A percentile compares a stretch with the other conserved stretches of the same genome.
Conservation (phyloP, 129 eudicot species). For the Rutidosis leptorrhynchoides region DNA sequence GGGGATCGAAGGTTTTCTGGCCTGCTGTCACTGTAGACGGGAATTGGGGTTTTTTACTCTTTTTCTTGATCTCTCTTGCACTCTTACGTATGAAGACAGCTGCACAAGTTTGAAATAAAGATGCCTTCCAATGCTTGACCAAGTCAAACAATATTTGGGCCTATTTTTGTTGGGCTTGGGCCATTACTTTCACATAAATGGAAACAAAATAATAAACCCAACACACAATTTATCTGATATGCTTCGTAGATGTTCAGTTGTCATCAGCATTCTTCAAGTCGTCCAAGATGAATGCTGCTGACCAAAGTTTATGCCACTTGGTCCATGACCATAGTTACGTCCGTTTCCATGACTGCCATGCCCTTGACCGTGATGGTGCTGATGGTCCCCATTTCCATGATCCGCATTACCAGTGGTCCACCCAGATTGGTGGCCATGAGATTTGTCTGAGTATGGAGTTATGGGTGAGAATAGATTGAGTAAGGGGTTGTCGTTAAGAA, state of each 20-base stretch:
- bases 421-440: constrained; percentile 29
- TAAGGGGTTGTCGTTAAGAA: constrained; percentile 18
- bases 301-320: constrained; percentile 14
- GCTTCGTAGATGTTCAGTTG: constrained; percentile 20
- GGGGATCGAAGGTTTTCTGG: too few species aligned
- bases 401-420: constrained; percentile 18
- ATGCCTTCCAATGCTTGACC: too few species aligned
- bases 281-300: constrained; percentile 30
- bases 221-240: constrained; percentile 7
- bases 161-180: too few species aligned
- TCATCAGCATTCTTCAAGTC: constrained; percentile 33
- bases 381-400: constrained; percentile 32
- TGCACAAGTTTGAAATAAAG: too few species aligned
- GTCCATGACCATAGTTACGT: constrained; percentile 2
- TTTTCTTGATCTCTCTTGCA: too few species aligned
- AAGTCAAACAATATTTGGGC: too few species aligned
- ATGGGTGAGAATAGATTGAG: constrained; percentile 16
- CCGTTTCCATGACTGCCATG: constrained; percentile 18
- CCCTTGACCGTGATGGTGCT: constrained; percentile 9
- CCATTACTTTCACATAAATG: too few species aligned
- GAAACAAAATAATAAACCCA: too few species aligned
- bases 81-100: too few species aligned
- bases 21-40: too few species aligned
- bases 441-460: constrained; percentile 5
- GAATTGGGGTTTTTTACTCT: too few species aligned